A percentile compares a stretch with the other conserved stretches of the same genome.
phyloP scores from a whole-genome alignment of 2,329 filamentous ascomycete species.

The Epichloe sp. region DNA sequence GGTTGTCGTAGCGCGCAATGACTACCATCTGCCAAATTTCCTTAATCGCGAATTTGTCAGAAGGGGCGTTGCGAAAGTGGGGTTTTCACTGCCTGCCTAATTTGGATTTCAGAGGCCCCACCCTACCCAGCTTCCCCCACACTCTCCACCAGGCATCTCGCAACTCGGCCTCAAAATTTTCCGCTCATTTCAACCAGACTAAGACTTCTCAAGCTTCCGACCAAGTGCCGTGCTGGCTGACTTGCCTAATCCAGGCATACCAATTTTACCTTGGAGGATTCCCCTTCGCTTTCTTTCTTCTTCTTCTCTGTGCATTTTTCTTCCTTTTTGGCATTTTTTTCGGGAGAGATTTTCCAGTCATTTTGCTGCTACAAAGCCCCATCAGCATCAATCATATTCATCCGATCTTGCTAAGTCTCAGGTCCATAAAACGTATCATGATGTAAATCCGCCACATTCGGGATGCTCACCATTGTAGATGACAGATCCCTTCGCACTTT shows the following conservation, averaged over 20 bases:
- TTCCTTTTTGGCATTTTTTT: background rate
- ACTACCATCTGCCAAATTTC: no score
- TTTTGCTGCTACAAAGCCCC: background rate
- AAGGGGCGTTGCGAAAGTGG: no score
- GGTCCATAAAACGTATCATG: slow-evolving; percentile 26
- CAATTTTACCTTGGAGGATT: no score
- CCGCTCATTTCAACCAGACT: background rate
- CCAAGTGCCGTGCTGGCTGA: background rate
- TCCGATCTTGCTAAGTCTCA: slow-evolving; percentile 18
- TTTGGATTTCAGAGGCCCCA: no score
- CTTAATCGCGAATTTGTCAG: no score
- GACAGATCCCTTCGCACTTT: slow-evolving; percentile 11
- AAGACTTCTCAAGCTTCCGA: background rate
- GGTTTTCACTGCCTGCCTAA: no score
- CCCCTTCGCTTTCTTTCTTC: no score
- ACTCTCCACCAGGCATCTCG: background rate
- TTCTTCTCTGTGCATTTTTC: background rate
- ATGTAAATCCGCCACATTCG: slow-evolving; percentile 17
- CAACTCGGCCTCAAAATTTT: background rate
- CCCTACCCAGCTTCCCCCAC: background rate
- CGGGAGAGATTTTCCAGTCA: background rate
- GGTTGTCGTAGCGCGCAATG: no score
- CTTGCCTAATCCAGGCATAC: no score
- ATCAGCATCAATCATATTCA: background rate
- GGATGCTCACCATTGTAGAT: slow-evolving; percentile 26